Conservation (phyloP, 2,329 filamentous ascomycete species). For the Mollisia scopiformis region DNA sequence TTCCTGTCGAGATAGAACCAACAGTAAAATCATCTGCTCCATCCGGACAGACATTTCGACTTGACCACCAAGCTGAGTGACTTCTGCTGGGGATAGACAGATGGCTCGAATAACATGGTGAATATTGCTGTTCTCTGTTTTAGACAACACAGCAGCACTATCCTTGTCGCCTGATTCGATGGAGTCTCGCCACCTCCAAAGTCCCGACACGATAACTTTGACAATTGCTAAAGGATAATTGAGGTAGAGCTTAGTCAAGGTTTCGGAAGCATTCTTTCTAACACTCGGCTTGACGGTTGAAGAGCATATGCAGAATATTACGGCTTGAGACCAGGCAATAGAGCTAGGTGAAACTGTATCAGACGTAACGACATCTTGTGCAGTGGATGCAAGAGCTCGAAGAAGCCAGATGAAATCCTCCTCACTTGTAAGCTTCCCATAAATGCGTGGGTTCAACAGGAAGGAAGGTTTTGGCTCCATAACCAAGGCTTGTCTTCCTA, state of each 20-base stretch:
- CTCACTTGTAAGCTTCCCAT: constrained; percentile 73
- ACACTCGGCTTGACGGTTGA: constrained; percentile 61
- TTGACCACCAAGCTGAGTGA: constrained; percentile 44
- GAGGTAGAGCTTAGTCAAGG: constrained; percentile 68
- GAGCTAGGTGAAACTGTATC: constrained; percentile 54
- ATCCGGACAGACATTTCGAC: constrained; percentile 58
- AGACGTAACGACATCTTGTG: constrained; percentile 50
- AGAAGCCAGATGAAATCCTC: constrained; percentile 81
- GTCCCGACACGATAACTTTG: constrained; percentile 65
- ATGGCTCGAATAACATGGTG: constrained; percentile 64
- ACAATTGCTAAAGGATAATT: constrained; percentile 61
- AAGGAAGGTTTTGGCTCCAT: constrained; percentile 85
- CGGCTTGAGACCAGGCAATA: constrained; percentile 79
- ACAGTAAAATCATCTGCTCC: constrained; percentile 72
- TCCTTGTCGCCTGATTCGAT: constrained; percentile 78
- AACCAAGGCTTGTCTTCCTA: constrained; percentile 67
- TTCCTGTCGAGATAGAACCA: constrained; percentile 78
- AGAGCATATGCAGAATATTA: constrained; percentile 78
- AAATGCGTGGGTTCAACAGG: constrained; percentile 81
- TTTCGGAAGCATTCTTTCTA: constrained; percentile 63
- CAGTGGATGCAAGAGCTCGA: constrained; percentile 67
- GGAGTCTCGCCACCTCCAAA: constrained; percentile 80
- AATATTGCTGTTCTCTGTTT: constrained; percentile 66
- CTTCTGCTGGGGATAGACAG: constrained; percentile 59
- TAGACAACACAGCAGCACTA: constrained; percentile 66